Percentiles rank a stretch among this genome's conserved stretches.
phyloP scores from a whole-genome alignment of 768 basidiomycete species.

The Lentinula sp. region DNA sequence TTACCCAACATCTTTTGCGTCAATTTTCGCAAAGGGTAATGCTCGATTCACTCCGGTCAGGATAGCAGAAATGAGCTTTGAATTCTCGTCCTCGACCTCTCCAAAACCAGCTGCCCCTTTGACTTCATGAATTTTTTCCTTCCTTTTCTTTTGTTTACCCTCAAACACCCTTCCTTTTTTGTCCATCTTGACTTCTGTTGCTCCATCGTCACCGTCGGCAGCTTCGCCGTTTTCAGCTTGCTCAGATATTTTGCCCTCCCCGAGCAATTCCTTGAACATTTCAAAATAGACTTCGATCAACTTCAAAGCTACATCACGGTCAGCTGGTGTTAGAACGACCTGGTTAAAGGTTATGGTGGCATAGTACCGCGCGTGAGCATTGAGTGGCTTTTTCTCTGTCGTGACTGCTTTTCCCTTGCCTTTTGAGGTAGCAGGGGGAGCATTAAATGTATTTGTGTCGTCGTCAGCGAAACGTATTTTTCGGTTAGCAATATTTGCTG shows the following conservation, averaged over 20 bases:
- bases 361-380: conserved; percentile 84
- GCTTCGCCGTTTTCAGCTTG: conserved; percentile 23
- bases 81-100: conserved; percentile 74
- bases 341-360: conserved; percentile 93
- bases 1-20: conserved; percentile 59
- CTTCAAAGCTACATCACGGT: conserved; percentile 67
- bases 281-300: conserved; percentile 92
- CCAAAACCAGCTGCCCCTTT: conserved; percentile 61
- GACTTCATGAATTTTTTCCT: conserved; percentile 33
- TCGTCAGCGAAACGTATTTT: conserved; percentile 6
- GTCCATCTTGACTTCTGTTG: conserved; percentile 24
- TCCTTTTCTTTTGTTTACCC: conserved; percentile 23
- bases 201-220: conserved; percentile 23
- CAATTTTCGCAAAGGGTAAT: conserved; percentile 84
- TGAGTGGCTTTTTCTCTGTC: conserved; percentile 35
- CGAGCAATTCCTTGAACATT: conserved; percentile 84
- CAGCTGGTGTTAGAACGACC: conserved; percentile 61
- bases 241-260: conserved; percentile 38
- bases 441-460: not conserved
- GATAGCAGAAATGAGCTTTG: conserved; percentile 82
- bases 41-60: conserved; percentile 94
- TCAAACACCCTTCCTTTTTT: conserved; percentile 17
- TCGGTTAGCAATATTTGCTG: conserved; percentile 11
- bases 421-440: not conserved
- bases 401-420: conserved; percentile 8